Conservation (phyloP, 1,139 yeast species). For the Hyphopichia pseudoburtonii region DNA sequence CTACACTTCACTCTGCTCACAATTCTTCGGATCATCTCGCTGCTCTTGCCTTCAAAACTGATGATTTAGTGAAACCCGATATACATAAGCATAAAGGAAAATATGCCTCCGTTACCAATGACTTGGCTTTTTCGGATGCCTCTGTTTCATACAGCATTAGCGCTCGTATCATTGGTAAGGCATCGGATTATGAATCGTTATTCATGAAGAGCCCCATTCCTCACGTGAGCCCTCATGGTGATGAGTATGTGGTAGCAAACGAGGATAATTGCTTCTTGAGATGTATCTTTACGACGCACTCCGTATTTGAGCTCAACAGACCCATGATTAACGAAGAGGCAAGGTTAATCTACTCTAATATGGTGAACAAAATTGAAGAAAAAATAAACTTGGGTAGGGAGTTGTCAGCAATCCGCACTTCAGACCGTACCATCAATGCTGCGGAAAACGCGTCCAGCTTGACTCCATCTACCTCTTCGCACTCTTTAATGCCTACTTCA, state of each 20-base stretch:
- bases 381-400: conserved; percentile 25
- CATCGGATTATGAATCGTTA: conserved; percentile 26
- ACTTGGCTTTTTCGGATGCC: conserved; percentile 32
- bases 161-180: conserved; percentile 38
- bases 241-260: conserved; percentile 39
- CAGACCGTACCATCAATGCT: not conserved
- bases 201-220: conserved; percentile 16
- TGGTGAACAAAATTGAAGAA: conserved; percentile 27
- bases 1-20: conserved; percentile 1
- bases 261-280: conserved; percentile 31
- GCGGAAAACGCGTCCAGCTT: not conserved
- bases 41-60: not conserved
- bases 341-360: conserved; percentile 23
- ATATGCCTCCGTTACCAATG: conserved; percentile 28
- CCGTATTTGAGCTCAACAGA: conserved; percentile 28
- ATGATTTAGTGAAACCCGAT: not conserved
- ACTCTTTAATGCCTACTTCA: conserved; percentile 15
- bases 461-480: conserved; percentile 1
- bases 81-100: conserved; percentile 6
- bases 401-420: conserved; percentile 9
- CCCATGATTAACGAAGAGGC: conserved; percentile 37
- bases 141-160: conserved; percentile 36
- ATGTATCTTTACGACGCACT: conserved; percentile 24
- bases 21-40: conserved; percentile 1
- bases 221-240: conserved; percentile 17